A percentile compares a stretch with the other conserved stretches of the same genome.
These are phyloP conservation scores for Endothia cerciana DNA, from an alignment of 2,329 filamentous ascomycete genomes.

Conservation along the genomic window DNA sequence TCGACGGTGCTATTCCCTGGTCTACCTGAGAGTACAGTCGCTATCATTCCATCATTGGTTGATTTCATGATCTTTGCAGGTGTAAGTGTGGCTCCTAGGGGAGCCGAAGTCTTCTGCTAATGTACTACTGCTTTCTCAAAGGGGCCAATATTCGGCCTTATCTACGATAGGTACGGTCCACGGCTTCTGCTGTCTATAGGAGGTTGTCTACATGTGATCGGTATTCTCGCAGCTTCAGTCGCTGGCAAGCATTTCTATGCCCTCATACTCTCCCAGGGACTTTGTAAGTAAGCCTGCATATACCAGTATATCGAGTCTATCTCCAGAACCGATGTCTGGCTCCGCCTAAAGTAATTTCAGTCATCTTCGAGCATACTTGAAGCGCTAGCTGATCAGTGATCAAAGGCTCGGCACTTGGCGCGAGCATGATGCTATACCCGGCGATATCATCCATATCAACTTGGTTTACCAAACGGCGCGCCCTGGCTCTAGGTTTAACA, in stretches of 20 bases:
- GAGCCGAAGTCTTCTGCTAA: not conserved
- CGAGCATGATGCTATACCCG: conserved; percentile 25
- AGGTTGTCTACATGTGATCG: conserved; percentile 53
- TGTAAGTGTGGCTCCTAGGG: conserved; percentile 7
- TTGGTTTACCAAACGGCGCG: conserved; percentile 34
- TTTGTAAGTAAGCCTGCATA: conserved; percentile 23
- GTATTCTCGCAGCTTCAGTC: conserved; percentile 58
- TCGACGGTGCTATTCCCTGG: conserved; percentile 44
- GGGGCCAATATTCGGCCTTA: conserved; percentile 58
- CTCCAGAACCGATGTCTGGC: not conserved
- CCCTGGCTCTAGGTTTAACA: conserved; percentile 33
- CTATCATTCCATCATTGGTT: conserved; percentile 55
- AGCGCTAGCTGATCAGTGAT: not conserved
- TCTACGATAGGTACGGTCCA: conserved; percentile 62
- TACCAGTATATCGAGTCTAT: not conserved
- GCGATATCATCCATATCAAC: conserved; percentile 20
- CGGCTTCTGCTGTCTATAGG: conserved; percentile 51
- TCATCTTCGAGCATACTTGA: not conserved
- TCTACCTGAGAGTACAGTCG: conserved; percentile 49
- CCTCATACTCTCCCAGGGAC: conserved; percentile 30
- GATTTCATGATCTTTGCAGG: conserved; percentile 38
- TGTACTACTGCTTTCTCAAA: not conserved
- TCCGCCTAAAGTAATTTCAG: not conserved
- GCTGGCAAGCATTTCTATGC: conserved; percentile 30
- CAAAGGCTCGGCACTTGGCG: conserved; percentile 28